Evolutionary conservation across 139 green algal species (phyloP), one percentile per base, ranked within the genome.

Genomic region (Coccomyxa sp.): DNA sequence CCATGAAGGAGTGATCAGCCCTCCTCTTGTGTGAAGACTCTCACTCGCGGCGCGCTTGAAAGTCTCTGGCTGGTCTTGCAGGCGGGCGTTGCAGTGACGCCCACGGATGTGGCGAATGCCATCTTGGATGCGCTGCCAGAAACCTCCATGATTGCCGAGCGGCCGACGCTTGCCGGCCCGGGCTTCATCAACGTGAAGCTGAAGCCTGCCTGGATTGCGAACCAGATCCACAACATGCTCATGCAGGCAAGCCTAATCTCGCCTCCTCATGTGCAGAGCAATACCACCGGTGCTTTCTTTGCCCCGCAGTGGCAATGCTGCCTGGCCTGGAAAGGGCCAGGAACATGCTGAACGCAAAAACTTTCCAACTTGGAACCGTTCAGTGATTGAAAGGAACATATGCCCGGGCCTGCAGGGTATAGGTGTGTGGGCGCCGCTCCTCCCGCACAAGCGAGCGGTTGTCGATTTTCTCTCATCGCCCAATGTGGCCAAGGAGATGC

Each of bases 401-500:
- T n/a, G n/a, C n/a, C n/a, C n/a, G n/a, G n/a, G n/a, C n/a, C n/a
- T n/a, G 35, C 71, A 79, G 8, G 86, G 87, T 64, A 73, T 88
- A 68, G 58, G 22, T 12, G 72, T 37, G 16, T 93, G 85, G 87
- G 85, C 85, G 22, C 88, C 90, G 3, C 27, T 7, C 5, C 71
- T 80, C 4, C 68, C 76, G 39, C 36, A 75, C 73, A 84, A 80
- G 38, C 44, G 70, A 0, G 92, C 94, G 6, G 78, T 99, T 8
- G 90, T 99, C 0, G 96, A 99, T 85, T 99, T 99, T n/a, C n/a
- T n/a, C 77, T 96, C 88, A 36, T 97, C 91, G 22, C 96, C 96
- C 44, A 99, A 99, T 84, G 97, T 99, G 34, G 96, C 96, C 76
- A 99, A 99, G 89, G 96, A 99, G 89, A 98, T 98, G 95, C 96